phyloP scores from a whole-genome alignment of 352 stramenopile genomes.

The Phytophthora parvispora region DNA sequence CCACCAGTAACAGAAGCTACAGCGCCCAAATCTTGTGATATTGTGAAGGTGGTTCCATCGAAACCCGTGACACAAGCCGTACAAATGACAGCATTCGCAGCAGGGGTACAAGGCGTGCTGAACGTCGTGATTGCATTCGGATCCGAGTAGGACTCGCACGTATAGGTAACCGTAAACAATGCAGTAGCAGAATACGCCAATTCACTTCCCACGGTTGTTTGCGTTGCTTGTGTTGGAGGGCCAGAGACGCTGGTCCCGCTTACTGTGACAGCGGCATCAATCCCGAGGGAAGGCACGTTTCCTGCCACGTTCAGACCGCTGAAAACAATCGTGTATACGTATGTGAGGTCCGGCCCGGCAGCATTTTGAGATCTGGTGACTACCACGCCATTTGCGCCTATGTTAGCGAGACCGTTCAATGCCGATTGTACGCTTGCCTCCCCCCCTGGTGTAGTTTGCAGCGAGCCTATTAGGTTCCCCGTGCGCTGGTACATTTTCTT shows the following conservation, averaged over 20 bases:
- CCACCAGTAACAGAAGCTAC: slow-evolving; percentile 15
- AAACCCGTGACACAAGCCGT: slow-evolving; percentile 74
- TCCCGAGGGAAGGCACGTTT: slow-evolving; percentile 81
- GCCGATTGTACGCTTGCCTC: slow-evolving; percentile 21
- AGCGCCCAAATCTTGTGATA: slow-evolving; percentile 26
- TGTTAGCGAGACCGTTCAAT: slow-evolving; percentile 64
- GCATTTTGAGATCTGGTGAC: slow-evolving; percentile 41
- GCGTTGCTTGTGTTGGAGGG: slow-evolving; percentile 44
- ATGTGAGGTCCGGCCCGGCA: slow-evolving; percentile 53
- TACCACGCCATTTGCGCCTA: slow-evolving; percentile 56
- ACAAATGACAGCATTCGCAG: slow-evolving; percentile 35
- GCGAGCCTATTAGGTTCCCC: slow-evolving; percentile 46
- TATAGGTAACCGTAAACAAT: slow-evolving; percentile 64
- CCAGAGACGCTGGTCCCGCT: slow-evolving; percentile 16
- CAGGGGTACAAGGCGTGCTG: slow-evolving; percentile 59
- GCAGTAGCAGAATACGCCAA: slow-evolving; percentile 29
- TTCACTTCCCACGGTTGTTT: slow-evolving; percentile 8
- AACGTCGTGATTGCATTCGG: slow-evolving; percentile 63
- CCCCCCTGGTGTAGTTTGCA: slow-evolving; percentile 30
- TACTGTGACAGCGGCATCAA: slow-evolving; percentile 56
- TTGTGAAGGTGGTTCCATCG: slow-evolving; percentile 56
- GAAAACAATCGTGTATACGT: slow-evolving; percentile 93
- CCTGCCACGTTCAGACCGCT: slow-evolving; percentile 84
- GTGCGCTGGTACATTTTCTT: slow-evolving; percentile 50
- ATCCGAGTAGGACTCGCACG: slow-evolving; percentile 89